A percentile compares a stretch with the other conserved stretches of the same genome.
Evolutionary conservation across 148 eudicot species (phyloP).

Genomic region (Chenopodium suecicum): DNA sequence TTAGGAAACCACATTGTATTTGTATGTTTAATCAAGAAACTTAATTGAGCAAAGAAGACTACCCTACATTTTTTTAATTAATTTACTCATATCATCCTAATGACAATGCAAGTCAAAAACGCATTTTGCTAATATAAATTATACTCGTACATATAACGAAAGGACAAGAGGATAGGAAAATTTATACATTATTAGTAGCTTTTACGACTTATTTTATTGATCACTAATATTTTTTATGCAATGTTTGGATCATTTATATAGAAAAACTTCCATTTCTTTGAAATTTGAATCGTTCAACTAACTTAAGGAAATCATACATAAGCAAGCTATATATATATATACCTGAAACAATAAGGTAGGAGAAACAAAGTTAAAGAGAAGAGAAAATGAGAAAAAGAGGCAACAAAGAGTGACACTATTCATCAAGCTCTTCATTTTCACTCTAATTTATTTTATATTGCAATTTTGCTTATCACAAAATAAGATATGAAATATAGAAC

Average conservation of each 20-base stretch:
- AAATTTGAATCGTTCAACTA: not conserved
- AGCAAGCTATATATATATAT: not conserved
- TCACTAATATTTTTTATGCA: no score
- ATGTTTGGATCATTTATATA: no score
- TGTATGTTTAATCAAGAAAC: not conserved
- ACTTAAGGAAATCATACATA: not conserved
- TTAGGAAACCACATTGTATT: not conserved
- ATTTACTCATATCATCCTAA: no score
- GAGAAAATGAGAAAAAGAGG: slow-evolving; percentile 2
- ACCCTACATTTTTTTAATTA: no score
- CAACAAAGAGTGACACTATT: not conserved
- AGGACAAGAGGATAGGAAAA: no score
- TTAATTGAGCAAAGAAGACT: no score
- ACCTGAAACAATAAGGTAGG: slow-evolving; percentile 65
- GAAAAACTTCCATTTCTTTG: no score
- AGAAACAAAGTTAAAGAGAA: slow-evolving; percentile 20
- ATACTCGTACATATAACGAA: no score
- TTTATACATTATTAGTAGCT: no score
- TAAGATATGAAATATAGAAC: not conserved
- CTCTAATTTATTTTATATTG: not conserved
- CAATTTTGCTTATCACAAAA: not conserved
- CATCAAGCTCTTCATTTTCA: slow-evolving; percentile 16
- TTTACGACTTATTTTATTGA: no score
- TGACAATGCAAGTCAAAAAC: no score
- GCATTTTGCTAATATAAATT: no score